Base-by-base conservation (phyloP, 116 monocot genomes). In the Thalassia testudinum region DNA sequence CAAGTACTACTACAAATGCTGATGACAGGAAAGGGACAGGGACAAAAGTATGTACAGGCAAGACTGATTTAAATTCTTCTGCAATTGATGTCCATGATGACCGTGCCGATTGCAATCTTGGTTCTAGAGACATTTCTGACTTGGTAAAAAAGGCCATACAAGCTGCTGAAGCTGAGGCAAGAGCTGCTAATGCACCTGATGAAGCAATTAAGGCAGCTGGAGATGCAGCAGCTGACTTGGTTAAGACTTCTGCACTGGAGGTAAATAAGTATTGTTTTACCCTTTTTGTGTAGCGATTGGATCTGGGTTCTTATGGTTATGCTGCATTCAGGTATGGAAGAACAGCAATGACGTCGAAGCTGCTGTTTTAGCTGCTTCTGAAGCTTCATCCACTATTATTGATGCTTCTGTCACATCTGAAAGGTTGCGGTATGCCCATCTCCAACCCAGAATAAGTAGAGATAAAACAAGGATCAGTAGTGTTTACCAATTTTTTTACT, bases 201-300 rank as follows among this genome's bases (percentile, higher is more conserved):
- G 99, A 90, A 37, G 99, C 99, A 45, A 66, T 89, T 27, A 90
- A 68, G 72, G 99, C 99, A 42, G 99, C 82, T 19, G 83, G 99
- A 44, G 99, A 99, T 83, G 89, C 90, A 24, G 99, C 99, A 28
- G 99, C 99, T 59, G 90, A 99, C 54, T 68, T 86, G 42, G 99
- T 99, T 17, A 90, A 80, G 57, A 59, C 75, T 66, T 62, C 90
- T 66, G 99, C 99, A 21, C 63, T 79, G 18, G 90, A 99, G 86
- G 99, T 86, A 73, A 72, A 51, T 26, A n/a, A 37, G 14, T 47
- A 2, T 26, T 21, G 45, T 51, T 66, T 21, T 70, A 37, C 11
- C 10, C 49, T 37, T 63, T 27, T 62, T 48, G 16, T 26, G 24
- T 23, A 13, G 10, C 47, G 10, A 57, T 45, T 45, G 19, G 18